Evolutionary conservation across 2,329 filamentous ascomycete species (phyloP).

Genomic region (Bipolaris oryzae): DNA sequence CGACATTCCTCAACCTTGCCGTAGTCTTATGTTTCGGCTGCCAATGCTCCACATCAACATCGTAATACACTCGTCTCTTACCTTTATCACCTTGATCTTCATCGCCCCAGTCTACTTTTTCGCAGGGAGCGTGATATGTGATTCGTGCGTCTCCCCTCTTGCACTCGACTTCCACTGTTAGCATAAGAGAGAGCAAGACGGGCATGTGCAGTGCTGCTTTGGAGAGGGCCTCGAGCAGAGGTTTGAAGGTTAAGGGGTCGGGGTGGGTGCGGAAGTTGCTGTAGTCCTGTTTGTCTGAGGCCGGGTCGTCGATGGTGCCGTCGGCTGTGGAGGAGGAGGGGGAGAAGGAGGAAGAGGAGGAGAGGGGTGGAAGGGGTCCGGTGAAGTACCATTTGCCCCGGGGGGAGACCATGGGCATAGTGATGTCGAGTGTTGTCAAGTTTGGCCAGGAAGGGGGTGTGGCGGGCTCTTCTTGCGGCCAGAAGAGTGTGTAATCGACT

Average conservation of each 20-base stretch:
- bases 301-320: constrained; percentile 6
- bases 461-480: constrained; percentile 11
- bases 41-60: no score
- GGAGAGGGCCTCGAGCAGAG: constrained; percentile 24
- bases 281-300: background rate
- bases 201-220: constrained; percentile 25
- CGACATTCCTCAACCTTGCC: no score
- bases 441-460: constrained; percentile 15
- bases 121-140: constrained; percentile 11
- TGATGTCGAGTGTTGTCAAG: constrained; percentile 16
- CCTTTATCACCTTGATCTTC: constrained; percentile 1
- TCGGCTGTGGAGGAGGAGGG: no score
- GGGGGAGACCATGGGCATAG: constrained; percentile 13
- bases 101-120: constrained; percentile 9
- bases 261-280: constrained; percentile 17
- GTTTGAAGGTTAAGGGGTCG: constrained; percentile 19
- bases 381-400: constrained; percentile 23
- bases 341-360: no score
- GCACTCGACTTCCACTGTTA: constrained; percentile 9
- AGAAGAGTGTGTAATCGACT: constrained; percentile 23
- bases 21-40: no score
- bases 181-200: constrained; percentile 12
- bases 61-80: background rate
- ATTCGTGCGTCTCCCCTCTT: constrained; percentile 5
- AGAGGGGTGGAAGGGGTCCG: no score